These are phyloP conservation scores for Euphrasia confusa DNA, from an alignment of 257 asterid genomes.

Conservation along the genomic window DNA sequence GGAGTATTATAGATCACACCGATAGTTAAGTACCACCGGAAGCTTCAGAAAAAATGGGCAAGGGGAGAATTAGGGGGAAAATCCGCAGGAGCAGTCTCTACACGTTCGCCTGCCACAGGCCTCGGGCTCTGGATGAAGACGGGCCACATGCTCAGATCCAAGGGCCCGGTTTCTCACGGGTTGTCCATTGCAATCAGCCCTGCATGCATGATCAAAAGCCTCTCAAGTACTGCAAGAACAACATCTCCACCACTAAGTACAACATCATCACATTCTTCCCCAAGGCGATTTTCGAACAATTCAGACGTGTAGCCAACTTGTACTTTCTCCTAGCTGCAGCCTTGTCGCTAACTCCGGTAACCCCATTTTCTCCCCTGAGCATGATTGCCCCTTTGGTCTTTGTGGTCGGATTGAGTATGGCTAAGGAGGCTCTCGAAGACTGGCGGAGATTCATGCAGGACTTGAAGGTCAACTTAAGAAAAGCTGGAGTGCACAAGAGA, in stretches of 20 bases:
- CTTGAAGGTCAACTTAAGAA: conserved; percentile 82
- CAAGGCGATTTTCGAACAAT: conserved; percentile 88
- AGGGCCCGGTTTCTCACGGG: conserved; percentile 82
- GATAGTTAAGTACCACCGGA: conserved; percentile 21
- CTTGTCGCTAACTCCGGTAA: conserved; percentile 71
- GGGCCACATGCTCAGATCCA: conserved; percentile 36
- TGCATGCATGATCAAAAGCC: conserved; percentile 62
- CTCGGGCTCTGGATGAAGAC: conserved; percentile 44
- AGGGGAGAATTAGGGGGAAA: conserved; percentile 73
- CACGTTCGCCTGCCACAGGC: conserved; percentile 71
- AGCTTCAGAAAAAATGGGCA: conserved; percentile 40
- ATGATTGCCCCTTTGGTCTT: conserved; percentile 88
- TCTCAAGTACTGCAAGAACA: conserved; percentile 59
- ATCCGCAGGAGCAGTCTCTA: conserved; percentile 70
- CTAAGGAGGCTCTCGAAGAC: conserved; percentile 94
- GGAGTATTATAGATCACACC: conserved; percentile 24
- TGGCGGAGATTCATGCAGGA: conserved; percentile 88
- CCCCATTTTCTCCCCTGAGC: conserved; percentile 76
- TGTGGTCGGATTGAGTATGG: conserved; percentile 98
- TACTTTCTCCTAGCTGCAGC: conserved; percentile 86
- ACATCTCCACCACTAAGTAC: conserved; percentile 91
- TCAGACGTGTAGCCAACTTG: conserved; percentile 88
- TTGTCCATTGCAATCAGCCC: conserved; percentile 80
- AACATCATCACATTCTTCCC: conserved; percentile 79
- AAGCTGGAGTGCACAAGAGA: conserved; percentile 54